phyloP scores from a whole-genome alignment of 805 yeast species.

The Metschnikowia reukaufii region DNA sequence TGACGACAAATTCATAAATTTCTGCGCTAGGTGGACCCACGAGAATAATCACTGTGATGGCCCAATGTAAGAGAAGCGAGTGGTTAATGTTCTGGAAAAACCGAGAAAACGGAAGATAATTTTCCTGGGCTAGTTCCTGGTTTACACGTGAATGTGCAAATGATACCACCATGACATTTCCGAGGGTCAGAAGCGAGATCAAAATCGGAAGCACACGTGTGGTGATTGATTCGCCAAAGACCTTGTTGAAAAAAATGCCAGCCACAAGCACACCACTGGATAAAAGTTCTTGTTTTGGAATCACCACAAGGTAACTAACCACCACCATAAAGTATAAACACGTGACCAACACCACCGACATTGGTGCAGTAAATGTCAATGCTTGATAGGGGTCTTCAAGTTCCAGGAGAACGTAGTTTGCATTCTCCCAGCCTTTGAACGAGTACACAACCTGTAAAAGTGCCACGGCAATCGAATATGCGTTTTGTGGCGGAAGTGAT shows the following conservation, averaged over 20 bases:
- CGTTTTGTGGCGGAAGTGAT: conserved; percentile 33
- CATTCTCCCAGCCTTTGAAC: conserved; percentile 71
- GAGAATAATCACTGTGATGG: conserved; percentile 52
- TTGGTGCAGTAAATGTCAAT: conserved; percentile 59
- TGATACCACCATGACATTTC: conserved; percentile 63
- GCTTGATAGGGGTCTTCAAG: conserved; percentile 57
- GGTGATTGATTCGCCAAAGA: conserved; percentile 57
- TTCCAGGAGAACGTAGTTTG: conserved; percentile 61
- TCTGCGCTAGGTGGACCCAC: conserved; percentile 62
- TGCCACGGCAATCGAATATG: conserved; percentile 56
- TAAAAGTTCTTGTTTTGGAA: conserved; percentile 46
- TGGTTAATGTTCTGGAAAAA: conserved; percentile 44
- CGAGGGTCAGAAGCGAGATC: conserved; percentile 62
- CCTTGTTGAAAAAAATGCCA: conserved; percentile 56
- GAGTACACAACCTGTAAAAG: conserved; percentile 60
- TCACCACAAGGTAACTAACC: conserved; percentile 56
- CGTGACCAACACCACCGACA: conserved; percentile 54
- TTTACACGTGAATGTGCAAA: conserved; percentile 61
- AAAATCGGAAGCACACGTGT: conserved; percentile 51
- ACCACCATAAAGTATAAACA: conserved; percentile 56
- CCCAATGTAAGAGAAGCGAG: conserved; percentile 55
- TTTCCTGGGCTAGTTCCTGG: conserved; percentile 55
- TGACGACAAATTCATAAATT: conserved; percentile 62
- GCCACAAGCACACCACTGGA: conserved; percentile 64
- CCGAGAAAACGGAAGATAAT: conserved; percentile 50